Percentiles rank a stretch among this genome's conserved stretches.
Evolutionary conservation across 345 rosid species (phyloP).

Genomic region (Anacardium occidentale): DNA sequence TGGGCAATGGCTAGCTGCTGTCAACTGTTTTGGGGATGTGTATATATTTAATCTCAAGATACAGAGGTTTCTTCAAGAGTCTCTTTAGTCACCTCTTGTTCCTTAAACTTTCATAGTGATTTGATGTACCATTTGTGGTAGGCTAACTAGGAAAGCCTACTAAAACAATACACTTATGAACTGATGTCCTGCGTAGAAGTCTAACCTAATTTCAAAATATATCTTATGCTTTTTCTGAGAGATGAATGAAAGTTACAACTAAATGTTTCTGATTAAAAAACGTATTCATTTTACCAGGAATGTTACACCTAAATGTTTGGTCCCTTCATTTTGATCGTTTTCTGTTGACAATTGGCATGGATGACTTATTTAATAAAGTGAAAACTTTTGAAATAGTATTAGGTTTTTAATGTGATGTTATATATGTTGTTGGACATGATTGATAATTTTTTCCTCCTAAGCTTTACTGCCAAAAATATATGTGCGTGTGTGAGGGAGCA

Average conservation of each 20-base stretch:
- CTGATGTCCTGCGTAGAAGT: too few relatives aligned
- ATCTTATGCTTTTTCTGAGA: background rate
- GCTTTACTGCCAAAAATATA: background rate
- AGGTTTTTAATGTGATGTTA: background rate
- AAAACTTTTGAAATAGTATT: background rate
- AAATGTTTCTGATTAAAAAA: background rate
- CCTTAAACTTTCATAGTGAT: background rate
- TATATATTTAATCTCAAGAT: slow-evolving; percentile 78
- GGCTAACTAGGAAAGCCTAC: background rate
- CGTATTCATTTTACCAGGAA: too few relatives aligned
- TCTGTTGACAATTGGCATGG: background rate
- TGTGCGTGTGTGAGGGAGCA: background rate
- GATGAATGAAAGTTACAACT: background rate
- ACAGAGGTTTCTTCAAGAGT: slow-evolving; percentile 49
- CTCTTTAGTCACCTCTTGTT: slow-evolving; percentile 3
- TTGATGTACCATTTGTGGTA: background rate
- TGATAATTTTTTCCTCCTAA: too few relatives aligned
- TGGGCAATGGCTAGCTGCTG: slow-evolving; percentile 92
- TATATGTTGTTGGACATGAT: background rate
- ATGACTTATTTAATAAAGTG: background rate
- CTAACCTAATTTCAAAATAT: background rate
- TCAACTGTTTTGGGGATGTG: slow-evolving; percentile 91
- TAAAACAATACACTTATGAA: background rate
- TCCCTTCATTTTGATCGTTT: background rate
- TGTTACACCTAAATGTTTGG: background rate